Percentiles rank a stretch among this genome's conserved stretches.
Evolutionary conservation across 1,139 yeast species (phyloP).

Genomic region (Pichia sp.): DNA sequence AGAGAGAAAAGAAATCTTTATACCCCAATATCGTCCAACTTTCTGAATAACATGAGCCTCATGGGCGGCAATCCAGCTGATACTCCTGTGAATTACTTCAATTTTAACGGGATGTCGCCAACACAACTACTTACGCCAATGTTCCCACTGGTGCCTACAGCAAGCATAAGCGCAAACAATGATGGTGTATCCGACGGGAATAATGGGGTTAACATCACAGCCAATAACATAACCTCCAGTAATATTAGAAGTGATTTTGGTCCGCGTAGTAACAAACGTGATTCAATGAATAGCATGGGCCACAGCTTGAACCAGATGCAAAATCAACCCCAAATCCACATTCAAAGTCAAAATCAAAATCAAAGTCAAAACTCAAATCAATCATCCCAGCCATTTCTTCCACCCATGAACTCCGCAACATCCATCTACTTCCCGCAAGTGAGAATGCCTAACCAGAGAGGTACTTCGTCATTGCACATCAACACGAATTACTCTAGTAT

Average conservation of each 20-base stretch:
- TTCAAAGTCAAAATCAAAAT: too few relatives aligned
- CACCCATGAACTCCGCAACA: constrained; percentile 16
- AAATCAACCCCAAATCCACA: too few relatives aligned
- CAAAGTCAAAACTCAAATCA: too few relatives aligned
- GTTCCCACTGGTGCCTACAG: constrained; percentile 8
- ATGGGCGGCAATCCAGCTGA: constrained; percentile 3
- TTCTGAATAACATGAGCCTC: constrained; percentile 7
- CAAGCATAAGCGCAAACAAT: background rate
- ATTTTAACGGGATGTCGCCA: constrained; percentile 25
- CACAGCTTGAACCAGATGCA: too few relatives aligned
- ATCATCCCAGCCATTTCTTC: constrained; percentile 6
- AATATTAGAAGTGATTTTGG: too few relatives aligned
- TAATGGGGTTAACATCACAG: background rate
- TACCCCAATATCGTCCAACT: constrained; percentile 7
- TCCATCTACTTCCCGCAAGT: constrained; percentile 11
- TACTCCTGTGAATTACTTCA: constrained; percentile 20
- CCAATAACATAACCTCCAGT: too few relatives aligned
- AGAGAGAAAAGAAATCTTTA: constrained; percentile 6
- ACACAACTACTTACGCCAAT: constrained; percentile 18
- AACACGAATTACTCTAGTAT: too few relatives aligned
- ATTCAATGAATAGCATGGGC: too few relatives aligned
- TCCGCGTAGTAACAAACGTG: too few relatives aligned
- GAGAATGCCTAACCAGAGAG: constrained; percentile 2
- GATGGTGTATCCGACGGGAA: background rate
- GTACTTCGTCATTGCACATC: background rate